Conservation (phyloP, 495 filamentous ascomycete genomes). For the Penicillium paradoxum region DNA sequence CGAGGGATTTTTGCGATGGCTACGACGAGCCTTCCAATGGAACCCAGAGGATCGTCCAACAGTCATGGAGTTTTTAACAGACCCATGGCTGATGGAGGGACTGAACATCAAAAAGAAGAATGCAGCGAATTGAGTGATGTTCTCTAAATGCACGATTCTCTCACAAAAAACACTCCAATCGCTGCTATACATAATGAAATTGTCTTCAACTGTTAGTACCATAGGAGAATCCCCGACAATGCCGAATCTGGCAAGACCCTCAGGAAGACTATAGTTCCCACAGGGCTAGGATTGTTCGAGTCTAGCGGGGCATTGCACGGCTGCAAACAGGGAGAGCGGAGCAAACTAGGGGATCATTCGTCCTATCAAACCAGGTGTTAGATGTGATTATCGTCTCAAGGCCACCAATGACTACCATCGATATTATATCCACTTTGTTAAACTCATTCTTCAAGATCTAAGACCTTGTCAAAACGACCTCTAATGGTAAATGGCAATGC, state of each 20-base stretch:
- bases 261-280: background rate
- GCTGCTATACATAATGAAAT: too few species aligned
- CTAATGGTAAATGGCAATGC: too few species aligned
- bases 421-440: background rate
- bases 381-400: background rate
- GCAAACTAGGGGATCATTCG: background rate
- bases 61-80: background rate
- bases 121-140: background rate
- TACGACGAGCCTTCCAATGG: background rate
- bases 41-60: background rate
- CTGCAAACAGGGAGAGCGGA: background rate
- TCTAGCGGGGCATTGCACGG: background rate
- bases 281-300: background rate
- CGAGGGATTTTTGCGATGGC: background rate
- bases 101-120: background rate
- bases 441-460: background rate
- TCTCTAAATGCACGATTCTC: too few species aligned
- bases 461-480: background rate
- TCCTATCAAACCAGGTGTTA: constrained; percentile 1
- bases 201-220: too few species aligned
- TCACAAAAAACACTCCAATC: too few species aligned
- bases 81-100: background rate
- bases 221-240: too few species aligned
- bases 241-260: too few species aligned
- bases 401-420: background rate